These are phyloP conservation scores for Trichoderma koningiopsis DNA, from an alignment of 2,329 filamentous ascomycete genomes.

Conservation along the genomic window DNA sequence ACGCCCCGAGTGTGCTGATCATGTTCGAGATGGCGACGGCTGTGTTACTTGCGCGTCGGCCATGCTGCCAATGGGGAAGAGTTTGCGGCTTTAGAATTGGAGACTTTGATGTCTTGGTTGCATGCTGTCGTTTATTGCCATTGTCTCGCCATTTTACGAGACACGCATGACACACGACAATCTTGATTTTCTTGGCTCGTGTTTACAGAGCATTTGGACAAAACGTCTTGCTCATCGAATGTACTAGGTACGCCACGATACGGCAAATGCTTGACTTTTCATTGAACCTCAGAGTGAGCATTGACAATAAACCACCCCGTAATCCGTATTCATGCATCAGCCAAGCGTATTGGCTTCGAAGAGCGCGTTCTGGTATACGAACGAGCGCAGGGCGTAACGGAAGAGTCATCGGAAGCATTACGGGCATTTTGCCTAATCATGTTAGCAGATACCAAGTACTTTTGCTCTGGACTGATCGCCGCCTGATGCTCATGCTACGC, in stretches of 20 bases:
- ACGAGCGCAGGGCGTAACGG: background rate
- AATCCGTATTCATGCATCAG: background rate
- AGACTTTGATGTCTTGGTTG: background rate
- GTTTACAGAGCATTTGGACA: background rate
- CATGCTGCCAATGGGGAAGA: background rate
- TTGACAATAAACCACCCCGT: background rate
- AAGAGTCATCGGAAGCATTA: background rate
- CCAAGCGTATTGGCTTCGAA: background rate
- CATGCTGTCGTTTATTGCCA: background rate
- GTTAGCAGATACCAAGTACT: background rate
- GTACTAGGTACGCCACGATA: no score
- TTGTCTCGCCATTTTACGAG: constrained; percentile 4
- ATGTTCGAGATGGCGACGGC: background rate
- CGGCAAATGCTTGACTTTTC: background rate
- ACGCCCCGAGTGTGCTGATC: background rate
- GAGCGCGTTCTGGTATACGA: background rate
- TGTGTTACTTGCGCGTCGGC: background rate
- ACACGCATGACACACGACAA: background rate
- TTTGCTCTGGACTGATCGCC: constrained; percentile 17
- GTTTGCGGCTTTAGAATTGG: background rate
- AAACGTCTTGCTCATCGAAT: background rate
- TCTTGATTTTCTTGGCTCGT: background rate
- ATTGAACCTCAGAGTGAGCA: background rate
- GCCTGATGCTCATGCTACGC: constrained; percentile 6
- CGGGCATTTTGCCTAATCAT: background rate